Base-by-base conservation (phyloP, 129 eudicot species). In the Lonicera japonica region DNA sequence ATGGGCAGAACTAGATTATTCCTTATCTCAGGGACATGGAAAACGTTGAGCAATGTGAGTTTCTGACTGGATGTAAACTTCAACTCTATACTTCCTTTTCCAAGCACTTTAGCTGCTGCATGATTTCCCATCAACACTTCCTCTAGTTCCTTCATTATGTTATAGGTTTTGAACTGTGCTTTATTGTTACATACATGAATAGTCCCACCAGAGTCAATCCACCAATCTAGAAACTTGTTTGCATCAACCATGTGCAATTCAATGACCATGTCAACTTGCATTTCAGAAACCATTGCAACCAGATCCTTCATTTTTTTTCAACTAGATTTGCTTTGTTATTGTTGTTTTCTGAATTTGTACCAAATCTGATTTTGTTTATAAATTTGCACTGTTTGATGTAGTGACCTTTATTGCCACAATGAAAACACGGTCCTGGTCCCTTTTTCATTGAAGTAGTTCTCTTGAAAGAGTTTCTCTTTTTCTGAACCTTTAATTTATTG, bases 121-220 rank as follows among this genome's bases (percentile, higher is more conserved):
- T 48, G 21, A 51, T 72, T 60, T 0, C 67, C 71, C 61, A 72
- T 40, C 4, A 72, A 25, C n/a, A 72, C 60, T 51, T 48, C 71
- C 22, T 65, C 54, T n/a, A 46, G 61, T 3, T 58, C 24, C 5
- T 0, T 14, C 0, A 21, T 23, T 8, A 20, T 21, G 5, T 56
- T 22, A 38, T 57, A 73, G 8, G 12, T 23, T 22, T 47, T 47
- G 61, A 57, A 64, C 6, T 9, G 10, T 4, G 66, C 3, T 16
- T 23, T 57, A 25, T 76, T 36, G 10, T 68, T 40, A 38, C 55
- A 34, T 11, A 64, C 69, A n/a, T n/a, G n/a, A n/a, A n/a, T n/a
- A n/a, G n/a, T n/a, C n/a, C n/a, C n/a, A n/a, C n/a, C n/a, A n/a
- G n/a, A n/a, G n/a, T n/a, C n/a, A n/a, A n/a, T n/a, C n/a, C n/a